Percentiles rank a stretch among this genome's conserved stretches.
phyloP scores from a whole-genome alignment of 2,329 filamentous ascomycete genomes.

The Fusarium humuli region DNA sequence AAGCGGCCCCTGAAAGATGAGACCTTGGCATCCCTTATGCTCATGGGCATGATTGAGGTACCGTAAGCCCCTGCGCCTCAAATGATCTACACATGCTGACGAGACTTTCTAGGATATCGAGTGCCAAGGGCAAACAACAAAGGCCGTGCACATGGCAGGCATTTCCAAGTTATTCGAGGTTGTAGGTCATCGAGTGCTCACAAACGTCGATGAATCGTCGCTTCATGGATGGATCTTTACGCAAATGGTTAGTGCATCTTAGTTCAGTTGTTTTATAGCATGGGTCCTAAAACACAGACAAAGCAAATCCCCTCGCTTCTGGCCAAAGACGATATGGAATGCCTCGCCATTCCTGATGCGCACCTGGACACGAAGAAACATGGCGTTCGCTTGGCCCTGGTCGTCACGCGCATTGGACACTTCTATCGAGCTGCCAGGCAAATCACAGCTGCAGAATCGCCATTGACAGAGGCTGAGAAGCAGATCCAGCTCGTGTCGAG shows the following conservation, averaged over 20 bases:
- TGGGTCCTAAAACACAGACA: slow-evolving; percentile 3
- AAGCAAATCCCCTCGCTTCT: slow-evolving; percentile 31
- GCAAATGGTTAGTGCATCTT: slow-evolving; percentile 29
- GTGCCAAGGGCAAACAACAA: slow-evolving; percentile 29
- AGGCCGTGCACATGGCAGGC: slow-evolving; percentile 31
- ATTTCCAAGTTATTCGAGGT: slow-evolving; percentile 32
- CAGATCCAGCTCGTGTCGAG: slow-evolving; percentile 15
- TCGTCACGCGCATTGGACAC: slow-evolving; percentile 26
- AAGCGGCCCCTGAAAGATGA: slow-evolving; percentile 23
- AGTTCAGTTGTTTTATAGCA: not conserved
- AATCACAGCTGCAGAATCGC: slow-evolving; percentile 3
- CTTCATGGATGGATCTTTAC: slow-evolving; percentile 31
- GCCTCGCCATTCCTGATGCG: slow-evolving; percentile 18
- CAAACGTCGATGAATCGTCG: not conserved
- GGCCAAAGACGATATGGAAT: slow-evolving; percentile 18
- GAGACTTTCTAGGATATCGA: slow-evolving; percentile 27
- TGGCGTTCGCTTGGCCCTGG: slow-evolving; percentile 21
- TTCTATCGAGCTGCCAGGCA: slow-evolving; percentile 25
- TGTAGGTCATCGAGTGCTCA: slow-evolving; percentile 20
- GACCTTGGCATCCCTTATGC: slow-evolving; percentile 28
- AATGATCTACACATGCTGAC: slow-evolving; percentile 15
- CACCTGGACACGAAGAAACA: slow-evolving; percentile 6
- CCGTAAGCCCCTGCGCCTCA: not conserved
- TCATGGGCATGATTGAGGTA: slow-evolving; percentile 34
- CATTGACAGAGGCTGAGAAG: not conserved